Conservation (phyloP, 805 yeast genomes). For the Monosporozyma siamensis region DNA sequence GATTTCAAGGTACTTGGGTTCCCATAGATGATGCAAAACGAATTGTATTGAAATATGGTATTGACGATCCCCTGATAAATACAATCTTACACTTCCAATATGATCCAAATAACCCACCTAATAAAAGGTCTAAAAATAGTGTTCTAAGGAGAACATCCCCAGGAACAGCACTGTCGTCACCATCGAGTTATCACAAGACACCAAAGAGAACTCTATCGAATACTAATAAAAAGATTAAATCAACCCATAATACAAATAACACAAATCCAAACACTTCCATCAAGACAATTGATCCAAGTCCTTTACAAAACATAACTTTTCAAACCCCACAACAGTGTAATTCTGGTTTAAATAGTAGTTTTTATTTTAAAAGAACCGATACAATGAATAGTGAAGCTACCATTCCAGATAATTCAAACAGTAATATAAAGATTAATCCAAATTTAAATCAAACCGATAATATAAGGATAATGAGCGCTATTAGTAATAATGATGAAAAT, state of each 20-base stretch:
- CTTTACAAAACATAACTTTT: slow-evolving; percentile 26
- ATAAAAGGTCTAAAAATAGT: slow-evolving; percentile 33
- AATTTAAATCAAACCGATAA: not conserved
- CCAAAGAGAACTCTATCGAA: slow-evolving; percentile 21
- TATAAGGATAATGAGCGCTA: not conserved
- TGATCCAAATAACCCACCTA: slow-evolving; percentile 38
- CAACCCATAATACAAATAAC: slow-evolving; percentile 6
- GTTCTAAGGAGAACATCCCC: slow-evolving; percentile 26
- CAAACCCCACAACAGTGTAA: slow-evolving; percentile 26
- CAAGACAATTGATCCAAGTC: slow-evolving; percentile 20
- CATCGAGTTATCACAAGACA: slow-evolving; percentile 29
- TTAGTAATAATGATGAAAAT: not conserved
- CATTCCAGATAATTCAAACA: not conserved
- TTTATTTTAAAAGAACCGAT: not conserved
- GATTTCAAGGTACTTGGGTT: slow-evolving; percentile 83
- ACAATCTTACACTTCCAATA: slow-evolving; percentile 46
- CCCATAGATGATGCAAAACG: slow-evolving; percentile 58
- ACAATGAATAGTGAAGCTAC: slow-evolving; percentile 1
- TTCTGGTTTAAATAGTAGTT: not conserved
- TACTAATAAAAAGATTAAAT: slow-evolving; percentile 4
- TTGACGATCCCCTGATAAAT: slow-evolving; percentile 40
- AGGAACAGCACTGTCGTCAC: slow-evolving; percentile 26
- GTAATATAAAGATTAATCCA: not conserved
- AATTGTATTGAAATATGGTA: slow-evolving; percentile 44
- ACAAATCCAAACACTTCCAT: slow-evolving; percentile 2